Percentiles rank a stretch among this genome's conserved stretches.
phyloP scores from a whole-genome alignment of 805 yeast genomes.

The Zygosaccharomyces gambellarensis region DNA sequence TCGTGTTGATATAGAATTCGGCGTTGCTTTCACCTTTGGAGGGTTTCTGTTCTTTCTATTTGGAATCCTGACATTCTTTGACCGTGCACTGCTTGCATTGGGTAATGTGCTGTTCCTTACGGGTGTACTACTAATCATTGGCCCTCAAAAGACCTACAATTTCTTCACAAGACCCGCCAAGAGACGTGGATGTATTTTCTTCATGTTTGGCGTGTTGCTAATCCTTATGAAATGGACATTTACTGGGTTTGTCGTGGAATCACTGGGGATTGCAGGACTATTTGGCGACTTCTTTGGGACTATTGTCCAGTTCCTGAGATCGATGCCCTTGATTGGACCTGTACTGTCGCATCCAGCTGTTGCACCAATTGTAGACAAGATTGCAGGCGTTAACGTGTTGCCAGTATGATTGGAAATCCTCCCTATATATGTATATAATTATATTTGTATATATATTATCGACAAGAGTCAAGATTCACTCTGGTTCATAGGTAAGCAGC shows the following conservation, averaged over 20 bases:
- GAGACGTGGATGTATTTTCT: conserved; percentile 80
- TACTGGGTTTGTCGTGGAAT: conserved; percentile 78
- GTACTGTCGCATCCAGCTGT: conserved; percentile 71
- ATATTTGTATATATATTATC: background rate
- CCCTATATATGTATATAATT: background rate
- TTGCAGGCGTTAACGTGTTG: conserved; percentile 63
- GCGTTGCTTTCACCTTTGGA: conserved; percentile 87
- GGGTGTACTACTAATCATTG: conserved; percentile 85
- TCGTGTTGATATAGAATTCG: conserved; percentile 53
- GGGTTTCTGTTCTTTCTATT: conserved; percentile 71
- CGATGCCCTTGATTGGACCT: conserved; percentile 85
- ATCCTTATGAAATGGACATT: conserved; percentile 75
- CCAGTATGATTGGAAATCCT: conserved; percentile 44
- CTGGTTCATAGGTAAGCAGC: too few relatives aligned
- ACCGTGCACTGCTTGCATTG: conserved; percentile 80
- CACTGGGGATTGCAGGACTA: conserved; percentile 81
- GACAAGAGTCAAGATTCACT: too few relatives aligned
- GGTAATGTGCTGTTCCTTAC: conserved; percentile 76
- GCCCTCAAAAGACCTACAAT: conserved; percentile 72
- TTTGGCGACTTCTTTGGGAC: conserved; percentile 94
- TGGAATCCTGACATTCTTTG: conserved; percentile 83
- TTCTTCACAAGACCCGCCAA: conserved; percentile 87
- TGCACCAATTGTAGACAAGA: conserved; percentile 66
- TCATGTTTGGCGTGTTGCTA: conserved; percentile 66
- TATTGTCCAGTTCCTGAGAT: conserved; percentile 77